Evolutionary conservation across 2,329 filamentous ascomycete species (phyloP).

Genomic region (Fusarium ambrosium): DNA sequence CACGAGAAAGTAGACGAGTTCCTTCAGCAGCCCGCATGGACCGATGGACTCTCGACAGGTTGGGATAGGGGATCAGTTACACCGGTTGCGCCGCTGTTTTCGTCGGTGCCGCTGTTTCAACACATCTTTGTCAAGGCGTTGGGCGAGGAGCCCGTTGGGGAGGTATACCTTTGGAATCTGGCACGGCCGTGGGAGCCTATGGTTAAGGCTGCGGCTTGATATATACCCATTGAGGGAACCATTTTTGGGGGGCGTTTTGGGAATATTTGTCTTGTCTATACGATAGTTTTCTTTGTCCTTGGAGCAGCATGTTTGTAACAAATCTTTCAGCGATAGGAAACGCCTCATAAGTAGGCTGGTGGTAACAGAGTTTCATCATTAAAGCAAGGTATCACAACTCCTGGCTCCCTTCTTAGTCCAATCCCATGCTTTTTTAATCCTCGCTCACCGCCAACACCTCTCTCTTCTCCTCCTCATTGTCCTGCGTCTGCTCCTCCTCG

Average conservation of each 20-base stretch:
- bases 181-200: slow-evolving; percentile 59
- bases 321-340: slow-evolving; percentile 33
- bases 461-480: slow-evolving; percentile 40
- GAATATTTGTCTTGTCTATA: background rate
- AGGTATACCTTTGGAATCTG: slow-evolving; percentile 59
- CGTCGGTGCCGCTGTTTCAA: slow-evolving; percentile 48
- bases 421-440: slow-evolving; percentile 41
- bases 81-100: slow-evolving; percentile 48
- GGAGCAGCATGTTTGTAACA: slow-evolving; percentile 14
- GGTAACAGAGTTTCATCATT: slow-evolving; percentile 42
- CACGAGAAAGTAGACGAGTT: slow-evolving; percentile 53
- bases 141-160: slow-evolving; percentile 50
- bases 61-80: slow-evolving; percentile 47
- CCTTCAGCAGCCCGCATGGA: slow-evolving; percentile 47
- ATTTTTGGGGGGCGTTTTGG: background rate
- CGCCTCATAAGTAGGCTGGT: slow-evolving; percentile 24
- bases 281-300: slow-evolving; percentile 12
- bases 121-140: slow-evolving; percentile 55
- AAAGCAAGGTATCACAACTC: slow-evolving; percentile 51
- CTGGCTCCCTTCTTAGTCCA: slow-evolving; percentile 39
- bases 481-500: slow-evolving; percentile 55
- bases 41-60: slow-evolving; percentile 44
- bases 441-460: slow-evolving; percentile 44
- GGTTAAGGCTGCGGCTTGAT: slow-evolving; percentile 55
- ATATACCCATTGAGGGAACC: background rate